These are phyloP conservation scores for Beta vulgaris DNA, from an alignment of 148 eudicot species.

Conservation along the genomic window DNA sequence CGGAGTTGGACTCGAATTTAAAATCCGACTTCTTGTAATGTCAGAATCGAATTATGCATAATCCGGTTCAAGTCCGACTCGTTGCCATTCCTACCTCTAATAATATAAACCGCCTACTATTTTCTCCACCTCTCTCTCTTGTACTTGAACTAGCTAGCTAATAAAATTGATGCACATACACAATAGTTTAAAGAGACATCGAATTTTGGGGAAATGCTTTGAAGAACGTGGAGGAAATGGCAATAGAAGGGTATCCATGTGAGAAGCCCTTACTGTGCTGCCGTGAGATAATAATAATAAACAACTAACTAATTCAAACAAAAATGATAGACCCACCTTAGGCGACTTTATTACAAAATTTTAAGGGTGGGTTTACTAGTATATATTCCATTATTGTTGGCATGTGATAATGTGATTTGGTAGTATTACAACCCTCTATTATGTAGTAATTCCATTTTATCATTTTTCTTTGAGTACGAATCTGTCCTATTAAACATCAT, in stretches of 20 bases:
- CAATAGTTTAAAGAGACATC: constrained; percentile 3
- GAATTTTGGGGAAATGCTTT: constrained; percentile 19
- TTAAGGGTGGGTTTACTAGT: constrained; percentile 12
- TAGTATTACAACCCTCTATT: constrained; percentile 20
- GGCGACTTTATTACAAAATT: constrained; percentile 13
- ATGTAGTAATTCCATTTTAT: background rate
- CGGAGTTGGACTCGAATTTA: no score
- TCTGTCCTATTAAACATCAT: constrained; percentile 24
- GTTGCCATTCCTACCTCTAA: no score
- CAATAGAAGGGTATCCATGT: constrained; percentile 28
- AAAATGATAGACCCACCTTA: constrained; percentile 9
- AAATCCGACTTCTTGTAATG: no score
- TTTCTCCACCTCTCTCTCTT: constrained; percentile 1
- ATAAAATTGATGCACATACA: background rate
- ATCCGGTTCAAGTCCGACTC: no score
- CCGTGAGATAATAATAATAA: constrained; percentile 6
- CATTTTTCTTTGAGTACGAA: constrained; percentile 24
- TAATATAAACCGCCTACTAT: background rate
- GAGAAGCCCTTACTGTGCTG: constrained; percentile 26
- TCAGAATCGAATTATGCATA: no score
- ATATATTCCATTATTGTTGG: constrained; percentile 24
- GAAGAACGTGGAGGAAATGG: constrained; percentile 33
- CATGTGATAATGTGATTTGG: constrained; percentile 33
- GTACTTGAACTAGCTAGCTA: no score
- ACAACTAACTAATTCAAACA: background rate